Base-by-base conservation (phyloP, 208 protist species). In the Acanthamoeba healyi region DNA sequence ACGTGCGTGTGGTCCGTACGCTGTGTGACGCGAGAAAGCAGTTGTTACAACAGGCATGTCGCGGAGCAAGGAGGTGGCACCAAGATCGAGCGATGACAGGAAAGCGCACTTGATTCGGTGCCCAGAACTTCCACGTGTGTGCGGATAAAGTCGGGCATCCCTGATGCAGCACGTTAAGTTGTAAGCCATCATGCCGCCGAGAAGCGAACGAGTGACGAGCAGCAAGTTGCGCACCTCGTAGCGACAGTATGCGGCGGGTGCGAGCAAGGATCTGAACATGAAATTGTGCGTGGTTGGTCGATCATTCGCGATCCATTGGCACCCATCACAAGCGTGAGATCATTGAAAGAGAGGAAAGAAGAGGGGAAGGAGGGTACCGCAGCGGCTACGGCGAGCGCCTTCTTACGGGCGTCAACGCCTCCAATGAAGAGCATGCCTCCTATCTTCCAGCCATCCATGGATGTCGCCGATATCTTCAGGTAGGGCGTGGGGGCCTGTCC, bases 391-490 rank as follows among this genome's bases (percentile, higher is more conserved):
- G 86, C 86, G 5, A 58, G 19, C 9, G 58, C 86, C 70, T 92
- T 92, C 58, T 72, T 92, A 5, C 58, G 32, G 7, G 86, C 86
- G 70, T 92, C 86, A 72, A 92, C 42, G 34, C 86, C 86, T 3
- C 86, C 86, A 10, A 92, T 72, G 40, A 92, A 74, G 10, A 92
- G 44, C 86, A 72, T 92, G n/a, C 86, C 86, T 10, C 29, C 49
- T 6, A 92, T 65, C 56, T 92, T 92, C 56, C 49, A 92, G n/a
- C 86, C 86, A 7, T 92, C 54, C 54, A 49, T 19, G 10, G 86
- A 92, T 2, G 86, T 92, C 14, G 86, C 86, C 4, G 86, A 92
- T 65, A 92, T 42, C 40, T 92, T 92, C 36, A 74, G 38, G 56
- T 74, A 92, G 2, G 86, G 86, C 22, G 86, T 92, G 38, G 86